Evolutionary conservation across 257 asterid species (phyloP).

Genomic region (Solanum sitiens): DNA sequence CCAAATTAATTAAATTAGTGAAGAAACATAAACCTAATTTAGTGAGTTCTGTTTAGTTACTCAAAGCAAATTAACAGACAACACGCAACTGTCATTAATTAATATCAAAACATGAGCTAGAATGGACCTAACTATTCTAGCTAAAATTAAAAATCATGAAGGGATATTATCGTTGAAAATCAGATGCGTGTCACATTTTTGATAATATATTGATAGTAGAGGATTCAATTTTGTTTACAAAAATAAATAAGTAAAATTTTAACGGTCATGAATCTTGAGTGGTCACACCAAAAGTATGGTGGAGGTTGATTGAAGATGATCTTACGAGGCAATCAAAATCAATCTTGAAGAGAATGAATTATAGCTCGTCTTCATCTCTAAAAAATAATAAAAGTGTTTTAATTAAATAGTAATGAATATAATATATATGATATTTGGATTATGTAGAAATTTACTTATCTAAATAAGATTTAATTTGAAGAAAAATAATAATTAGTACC

Average conservation of each 20-base stretch:
- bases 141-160: background rate
- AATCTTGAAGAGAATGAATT: too few relatives aligned
- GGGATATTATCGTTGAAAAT: background rate
- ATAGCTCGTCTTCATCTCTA: too few relatives aligned
- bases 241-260: too few relatives aligned
- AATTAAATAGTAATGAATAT: too few relatives aligned
- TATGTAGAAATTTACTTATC: background rate
- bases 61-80: background rate
- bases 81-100: background rate
- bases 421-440: background rate
- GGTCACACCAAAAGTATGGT: too few relatives aligned
- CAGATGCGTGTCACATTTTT: background rate
- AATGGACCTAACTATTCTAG: background rate
- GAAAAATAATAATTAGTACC: background rate
- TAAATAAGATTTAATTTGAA: background rate
- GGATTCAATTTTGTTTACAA: background rate
- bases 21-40: background rate
- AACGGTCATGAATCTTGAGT: too few relatives aligned
- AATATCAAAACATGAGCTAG: background rate
- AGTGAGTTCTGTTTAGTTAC: background rate
- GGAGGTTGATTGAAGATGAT: too few relatives aligned
- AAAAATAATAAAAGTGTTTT: background rate
- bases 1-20: background rate
- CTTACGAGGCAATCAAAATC: too few relatives aligned
- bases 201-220: background rate